A percentile compares a stretch with the other conserved stretches of the same genome.
These are phyloP conservation scores for Acacia crassicarpa DNA, from an alignment of 306 rosid genomes.

Conservation along the genomic window DNA sequence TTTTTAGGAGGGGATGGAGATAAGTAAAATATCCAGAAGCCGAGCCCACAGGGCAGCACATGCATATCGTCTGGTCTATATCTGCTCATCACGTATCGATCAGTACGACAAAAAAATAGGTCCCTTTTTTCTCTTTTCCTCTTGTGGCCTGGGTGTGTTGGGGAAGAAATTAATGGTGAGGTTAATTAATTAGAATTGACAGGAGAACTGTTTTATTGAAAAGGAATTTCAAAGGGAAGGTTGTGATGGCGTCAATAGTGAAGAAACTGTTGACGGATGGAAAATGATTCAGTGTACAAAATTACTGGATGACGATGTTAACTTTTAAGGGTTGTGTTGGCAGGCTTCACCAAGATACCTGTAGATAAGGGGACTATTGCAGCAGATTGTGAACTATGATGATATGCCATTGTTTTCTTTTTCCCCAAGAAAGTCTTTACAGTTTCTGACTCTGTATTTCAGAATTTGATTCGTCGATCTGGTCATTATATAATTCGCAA, in stretches of 20 bases:
- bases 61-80: conserved; percentile 1
- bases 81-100: conserved; percentile 27
- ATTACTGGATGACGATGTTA: not conserved
- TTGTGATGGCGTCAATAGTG: conserved; percentile 13
- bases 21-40: conserved; percentile 20
- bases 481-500: no score
- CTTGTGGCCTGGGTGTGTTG: not conserved
- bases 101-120: conserved; percentile 14
- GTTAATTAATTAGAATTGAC: conserved; percentile 7
- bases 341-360: conserved; percentile 32
- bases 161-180: no score
- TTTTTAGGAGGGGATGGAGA: not conserved
- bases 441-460: not conserved
- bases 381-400: conserved; percentile 16
- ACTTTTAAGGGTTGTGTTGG: conserved; percentile 27
- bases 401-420: conserved; percentile 26
- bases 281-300: conserved; percentile 33
- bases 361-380: conserved; percentile 40
- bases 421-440: not conserved
- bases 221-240: conserved; percentile 31
- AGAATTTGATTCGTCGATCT: not conserved
- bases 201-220: conserved; percentile 16
- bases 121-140: not conserved
- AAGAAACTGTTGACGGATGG: conserved; percentile 29
- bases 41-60: conserved; percentile 18